Base-by-base conservation (phyloP, 331 rosid species). In the Erythrophleum ivorense region DNA sequence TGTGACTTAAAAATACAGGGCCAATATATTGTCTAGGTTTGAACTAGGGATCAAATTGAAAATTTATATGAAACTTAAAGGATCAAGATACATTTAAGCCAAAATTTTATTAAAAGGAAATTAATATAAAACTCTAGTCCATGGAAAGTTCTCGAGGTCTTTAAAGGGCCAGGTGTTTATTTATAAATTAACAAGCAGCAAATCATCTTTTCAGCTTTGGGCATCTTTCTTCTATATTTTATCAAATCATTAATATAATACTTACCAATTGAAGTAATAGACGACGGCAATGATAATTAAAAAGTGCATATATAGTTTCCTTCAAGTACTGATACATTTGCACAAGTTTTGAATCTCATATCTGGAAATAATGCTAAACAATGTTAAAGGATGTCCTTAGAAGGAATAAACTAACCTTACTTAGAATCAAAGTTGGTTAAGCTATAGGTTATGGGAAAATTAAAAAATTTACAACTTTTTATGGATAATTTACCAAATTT, bases 341-440 rank as follows among this genome's bases (percentile, higher is more conserved):
- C 81, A 41, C 70, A 40, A 19, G 58, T 62, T 72, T 71, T 12
- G 76, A 86, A 89, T 89, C 83, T 58, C 84, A 77, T 46, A 84
- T 84, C 87, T 58, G n/a, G 38, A 13, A 29, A 78, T 79, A 53
- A 62, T 49, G 66, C 41, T 75, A 80, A 63, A 76, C 15, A 82
- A 65, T 46, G 67, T 2, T 7, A 33, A 72, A 15, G 60, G 74
- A 60, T 18, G 38, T 16, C 46, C 65, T 75, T 40, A 65, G 48
- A 59, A 75, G 79, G 46, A 76, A 78, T 43, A 58, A 80, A 4
- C 73, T 48, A 76, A 72, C 34, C 24, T 63, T n/a, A 41, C 63
- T 36, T 36, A 36, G 63, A 80, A 80, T 85, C 86, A 82, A 83
- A 2, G 88, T 88, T 84, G 55, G 90, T 78, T 82, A 73, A 58